These are phyloP conservation scores for Carpinus viminea DNA, from an alignment of 306 rosid species.

Conservation along the genomic window DNA sequence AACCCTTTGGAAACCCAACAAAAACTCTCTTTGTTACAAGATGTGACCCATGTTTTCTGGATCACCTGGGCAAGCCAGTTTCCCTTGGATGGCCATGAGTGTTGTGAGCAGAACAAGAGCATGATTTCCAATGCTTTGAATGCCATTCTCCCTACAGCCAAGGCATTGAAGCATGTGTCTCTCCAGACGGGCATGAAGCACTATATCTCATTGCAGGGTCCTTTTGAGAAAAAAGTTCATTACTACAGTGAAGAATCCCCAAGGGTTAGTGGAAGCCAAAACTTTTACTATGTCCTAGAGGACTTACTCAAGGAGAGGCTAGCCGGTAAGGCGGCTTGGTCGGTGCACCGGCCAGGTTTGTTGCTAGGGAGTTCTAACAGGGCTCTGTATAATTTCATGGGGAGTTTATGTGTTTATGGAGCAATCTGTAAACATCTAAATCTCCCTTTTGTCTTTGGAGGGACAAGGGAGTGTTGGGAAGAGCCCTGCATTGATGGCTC, in stretches of 20 bases:
- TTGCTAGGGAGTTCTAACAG: slow-evolving; percentile 67
- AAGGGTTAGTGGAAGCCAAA: slow-evolving; percentile 37
- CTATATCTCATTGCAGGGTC: slow-evolving; percentile 58
- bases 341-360: slow-evolving; percentile 85
- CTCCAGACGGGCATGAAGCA: slow-evolving; percentile 95
- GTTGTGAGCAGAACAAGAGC: slow-evolving; percentile 59
- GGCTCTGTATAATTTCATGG: slow-evolving; percentile 72
- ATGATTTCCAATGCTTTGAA: slow-evolving; percentile 77
- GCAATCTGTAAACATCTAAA: slow-evolving; percentile 65
- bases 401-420: slow-evolving; percentile 79
- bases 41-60: slow-evolving; percentile 88
- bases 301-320: slow-evolving; percentile 79
- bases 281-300: slow-evolving; percentile 77
- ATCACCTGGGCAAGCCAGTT: slow-evolving; percentile 90
- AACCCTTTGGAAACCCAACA: slow-evolving; percentile 55
- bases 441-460: slow-evolving; percentile 78
- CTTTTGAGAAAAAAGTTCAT: slow-evolving; percentile 27
- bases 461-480: slow-evolving; percentile 77
- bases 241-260: slow-evolving; percentile 64
- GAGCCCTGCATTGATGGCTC: slow-evolving; percentile 78
- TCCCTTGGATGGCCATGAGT: slow-evolving; percentile 55
- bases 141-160: slow-evolving; percentile 49
- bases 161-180: slow-evolving; percentile 65
- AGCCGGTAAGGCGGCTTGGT: slow-evolving; percentile 54
- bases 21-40: slow-evolving; percentile 49